Evolutionary conservation across 2,329 filamentous ascomycete species (phyloP), one percentile per base, ranked within the genome.

Genomic region (Arthrobotrys sphaeroides): DNA sequence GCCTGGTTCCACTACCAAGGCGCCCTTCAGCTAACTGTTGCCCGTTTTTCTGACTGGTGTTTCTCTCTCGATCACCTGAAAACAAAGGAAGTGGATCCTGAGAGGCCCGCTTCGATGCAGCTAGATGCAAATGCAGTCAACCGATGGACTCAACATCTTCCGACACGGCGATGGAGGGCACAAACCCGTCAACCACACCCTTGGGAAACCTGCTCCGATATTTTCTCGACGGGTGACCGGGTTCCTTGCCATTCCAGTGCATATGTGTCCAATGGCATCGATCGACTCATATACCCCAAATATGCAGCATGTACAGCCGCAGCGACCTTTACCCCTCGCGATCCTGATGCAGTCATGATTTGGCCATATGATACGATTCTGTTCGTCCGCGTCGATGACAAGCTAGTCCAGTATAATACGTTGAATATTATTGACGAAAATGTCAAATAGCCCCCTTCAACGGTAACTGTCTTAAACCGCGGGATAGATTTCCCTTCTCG

Each of bases 161-260:
- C 70, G 70, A 74, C 53, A 20, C 18, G 43, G 70, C 70, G 70
- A 74, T 68, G 70, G 61, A 55, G 60, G 69, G 61, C 53, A 60
- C 53, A 16, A 62, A 55, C 70, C 70, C 70, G 31, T 68, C 61
- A 62, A 74, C 70, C 70, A 49, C 22, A 31, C 24, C 42, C 53
- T 61, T 74, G 70, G 69, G 55, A 74, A 59, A 55, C 10, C 24
- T 16, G 31, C 16, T 57, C 28, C 24, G 28, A 38, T 18, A 10
- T 24, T 61, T 38, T 68, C n/a, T n/a, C n/a, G 53, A 67, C 36
- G 22, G 31, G 22, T 38, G 40, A 64, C 62, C 47, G 33, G 45
- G 62, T 61, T 67, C 20, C 18, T 24, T 64, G 45, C 47, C 33
- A 36, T 45, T 57, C 53, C 22, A 57, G 26, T 20, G 33, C 49